phyloP scores from a whole-genome alignment of 257 asterid species.

The Solanum chiquidenum region DNA sequence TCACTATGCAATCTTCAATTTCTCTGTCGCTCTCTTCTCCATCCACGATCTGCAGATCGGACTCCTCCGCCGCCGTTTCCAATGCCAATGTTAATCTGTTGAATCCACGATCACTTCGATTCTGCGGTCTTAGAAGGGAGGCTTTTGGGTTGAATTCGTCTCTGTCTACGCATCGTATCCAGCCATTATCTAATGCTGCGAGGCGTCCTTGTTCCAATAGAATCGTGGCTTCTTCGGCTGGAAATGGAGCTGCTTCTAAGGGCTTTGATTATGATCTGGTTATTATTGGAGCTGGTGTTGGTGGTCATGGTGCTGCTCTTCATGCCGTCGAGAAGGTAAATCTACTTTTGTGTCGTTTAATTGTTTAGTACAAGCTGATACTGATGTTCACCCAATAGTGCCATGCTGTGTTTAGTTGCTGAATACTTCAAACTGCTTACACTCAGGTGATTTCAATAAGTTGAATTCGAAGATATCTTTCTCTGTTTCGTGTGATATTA shows the following conservation, averaged over 20 bases:
- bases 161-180: conserved; percentile 18
- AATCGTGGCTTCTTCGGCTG: conserved; percentile 39
- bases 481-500: not conserved
- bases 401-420: not conserved
- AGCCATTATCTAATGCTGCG: conserved; percentile 3
- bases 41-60: conserved; percentile 37
- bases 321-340: conserved; percentile 86
- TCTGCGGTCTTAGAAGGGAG: conserved; percentile 77
- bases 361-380: not conserved
- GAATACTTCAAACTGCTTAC: not conserved
- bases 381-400: not conserved
- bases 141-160: conserved; percentile 29
- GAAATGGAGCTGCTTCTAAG: conserved; percentile 46
- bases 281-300: conserved; percentile 96
- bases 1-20: conserved; percentile 56
- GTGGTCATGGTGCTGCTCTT: conserved; percentile 98
- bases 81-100: conserved; percentile 1
- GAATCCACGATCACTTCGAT: conserved; percentile 59
- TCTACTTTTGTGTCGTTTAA: not conserved
- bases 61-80: conserved; percentile 11
- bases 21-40: conserved; percentile 52
- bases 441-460: not conserved
- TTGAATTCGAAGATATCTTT: not conserved
- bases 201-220: conserved; percentile 5
- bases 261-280: conserved; percentile 83